Conservation (phyloP, 495 filamentous ascomycete species). For the Pseudevernia furfuracea region DNA sequence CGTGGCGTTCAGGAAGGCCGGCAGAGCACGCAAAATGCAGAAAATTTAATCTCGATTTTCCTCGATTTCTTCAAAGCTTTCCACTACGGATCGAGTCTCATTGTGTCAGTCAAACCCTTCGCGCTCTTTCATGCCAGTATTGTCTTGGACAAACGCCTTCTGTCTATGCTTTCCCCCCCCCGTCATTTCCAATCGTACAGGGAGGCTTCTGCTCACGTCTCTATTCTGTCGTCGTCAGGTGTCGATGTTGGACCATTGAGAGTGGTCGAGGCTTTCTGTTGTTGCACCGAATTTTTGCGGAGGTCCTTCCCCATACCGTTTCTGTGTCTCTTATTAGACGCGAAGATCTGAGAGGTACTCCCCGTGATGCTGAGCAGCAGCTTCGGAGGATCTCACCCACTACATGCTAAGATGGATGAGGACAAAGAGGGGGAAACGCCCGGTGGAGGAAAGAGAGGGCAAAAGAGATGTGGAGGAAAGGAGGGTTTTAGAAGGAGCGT, state of each 20-base stretch:
- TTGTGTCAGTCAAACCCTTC: background rate
- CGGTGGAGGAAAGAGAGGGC: background rate
- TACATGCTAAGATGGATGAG: background rate
- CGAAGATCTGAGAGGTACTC: background rate
- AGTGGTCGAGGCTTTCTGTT: background rate
- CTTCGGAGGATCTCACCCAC: background rate
- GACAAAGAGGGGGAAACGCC: background rate
- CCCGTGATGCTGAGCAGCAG: background rate
- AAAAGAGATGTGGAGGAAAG: background rate
- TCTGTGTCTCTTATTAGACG: background rate
- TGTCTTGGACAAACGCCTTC: background rate
- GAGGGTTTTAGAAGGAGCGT: background rate
- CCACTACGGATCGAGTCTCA: background rate
- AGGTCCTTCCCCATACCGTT: background rate
- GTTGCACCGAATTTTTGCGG: background rate
- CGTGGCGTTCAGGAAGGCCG: slow-evolving; percentile 9
- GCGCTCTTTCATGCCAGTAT: background rate
- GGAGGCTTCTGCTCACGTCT: background rate
- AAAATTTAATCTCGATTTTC: background rate
- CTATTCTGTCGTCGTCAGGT: background rate
- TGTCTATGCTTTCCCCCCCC: background rate
- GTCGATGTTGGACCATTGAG: background rate
- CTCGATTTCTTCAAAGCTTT: background rate
- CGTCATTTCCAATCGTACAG: background rate
- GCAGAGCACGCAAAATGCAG: background rate